These are phyloP conservation scores for Gymnopilus dilepis DNA, from an alignment of 768 basidiomycete genomes.

Conservation along the genomic window DNA sequence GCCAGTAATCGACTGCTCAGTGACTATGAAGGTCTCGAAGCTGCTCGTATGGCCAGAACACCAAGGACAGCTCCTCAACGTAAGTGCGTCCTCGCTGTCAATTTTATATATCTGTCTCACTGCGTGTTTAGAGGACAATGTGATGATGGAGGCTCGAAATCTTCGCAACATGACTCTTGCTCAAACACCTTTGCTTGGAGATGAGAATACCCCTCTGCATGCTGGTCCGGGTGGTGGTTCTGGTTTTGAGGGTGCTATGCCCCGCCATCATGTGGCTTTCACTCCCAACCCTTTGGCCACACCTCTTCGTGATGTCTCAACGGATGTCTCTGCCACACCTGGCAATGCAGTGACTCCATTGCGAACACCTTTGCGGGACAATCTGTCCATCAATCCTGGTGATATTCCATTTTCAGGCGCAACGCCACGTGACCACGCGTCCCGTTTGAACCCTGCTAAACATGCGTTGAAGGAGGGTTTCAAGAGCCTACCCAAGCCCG, in stretches of 20 bases:
- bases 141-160: constrained; percentile 94
- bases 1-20: constrained; percentile 87
- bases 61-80: constrained; percentile 94
- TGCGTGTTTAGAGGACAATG: constrained; percentile 78
- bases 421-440: constrained; percentile 80
- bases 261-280: constrained; percentile 86
- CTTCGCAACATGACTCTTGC: constrained; percentile 90
- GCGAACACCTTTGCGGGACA: constrained; percentile 95
- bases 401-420: constrained; percentile 58
- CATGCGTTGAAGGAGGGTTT: constrained; percentile 83
- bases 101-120: constrained; percentile 6
- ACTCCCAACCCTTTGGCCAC: constrained; percentile 98
- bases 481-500: constrained; percentile 83
- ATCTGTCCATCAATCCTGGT: constrained; percentile 84
- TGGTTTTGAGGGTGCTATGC: constrained; percentile 95
- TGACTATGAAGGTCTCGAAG: constrained; percentile 90
- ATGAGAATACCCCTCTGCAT: constrained; percentile 97
- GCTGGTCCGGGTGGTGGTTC: constrained; percentile 74
- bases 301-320: constrained; percentile 58
- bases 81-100: constrained; percentile 45
- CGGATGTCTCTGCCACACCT: constrained; percentile 61
- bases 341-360: constrained; percentile 75
- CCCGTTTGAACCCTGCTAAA: constrained; percentile 68
- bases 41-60: constrained; percentile 90
- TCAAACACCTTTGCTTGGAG: constrained; percentile 94